Base-by-base conservation (phyloP, 331 rosid species). In the Rosa hybrid region DNA sequence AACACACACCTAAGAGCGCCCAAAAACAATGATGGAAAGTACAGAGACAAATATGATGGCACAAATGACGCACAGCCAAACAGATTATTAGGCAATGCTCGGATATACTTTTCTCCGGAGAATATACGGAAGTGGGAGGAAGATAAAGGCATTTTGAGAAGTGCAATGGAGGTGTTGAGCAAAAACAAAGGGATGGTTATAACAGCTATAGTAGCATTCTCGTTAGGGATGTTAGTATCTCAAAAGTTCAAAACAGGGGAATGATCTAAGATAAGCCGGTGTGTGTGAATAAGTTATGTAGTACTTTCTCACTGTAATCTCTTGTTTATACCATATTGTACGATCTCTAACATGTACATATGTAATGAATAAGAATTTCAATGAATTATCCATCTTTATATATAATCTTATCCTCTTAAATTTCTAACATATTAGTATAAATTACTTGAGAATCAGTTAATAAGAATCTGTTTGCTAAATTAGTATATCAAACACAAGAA, bases 171-270 rank as follows among this genome's bases (percentile, higher is more conserved):
- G 41, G 51, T 83, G 74, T 64, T 90, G 83, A 80, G 56, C 6
- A 78, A 81, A 48, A 86, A 90, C 90, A 90, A 82, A 83, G 86
- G 79, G 68, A 82, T 88, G 67, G 79, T 90, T 39, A 41, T 83
- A 30, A 82, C 94, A 45, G 96, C 91, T 30, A 68, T 84, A 13
- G 1, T 90, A 67, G 96, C 96, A 5, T 90, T 94, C 78, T 88
- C 94, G 23, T 62, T 94, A 25, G 94, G 94, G 75, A 2, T 89
- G 67, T 75, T 81, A 0, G 68, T 87, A 46, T 80, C 89, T 83
- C 84, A 79, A 1, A 75, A 82, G 77, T 80, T 86, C 48, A 51
- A 82, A 80, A 23, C 23, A 38, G 69, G 74, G 54, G 25, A 68
- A 63, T 71, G 77, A 71, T 71, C 56, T 54, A 21, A 49, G 72